phyloP scores from a whole-genome alignment of 1,284 basidiomycete genomes.

The Phellinidium pouzarii region DNA sequence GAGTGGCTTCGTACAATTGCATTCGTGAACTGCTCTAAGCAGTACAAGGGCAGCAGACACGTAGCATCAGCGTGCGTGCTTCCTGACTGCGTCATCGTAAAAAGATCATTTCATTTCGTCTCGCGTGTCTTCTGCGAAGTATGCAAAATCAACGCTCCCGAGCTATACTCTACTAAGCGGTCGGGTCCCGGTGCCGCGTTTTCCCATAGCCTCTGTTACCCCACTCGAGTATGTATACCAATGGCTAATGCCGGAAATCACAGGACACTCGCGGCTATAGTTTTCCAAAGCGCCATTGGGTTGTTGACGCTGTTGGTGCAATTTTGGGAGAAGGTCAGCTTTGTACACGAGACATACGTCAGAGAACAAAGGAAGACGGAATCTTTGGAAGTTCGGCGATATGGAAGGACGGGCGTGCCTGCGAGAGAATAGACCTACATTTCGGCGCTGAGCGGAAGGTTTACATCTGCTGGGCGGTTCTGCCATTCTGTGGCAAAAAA shows the following conservation, averaged over 20 bases:
- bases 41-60: not conserved
- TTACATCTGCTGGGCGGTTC: constrained; percentile 45
- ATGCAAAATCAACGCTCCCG: not conserved
- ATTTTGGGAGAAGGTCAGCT: constrained; percentile 1
- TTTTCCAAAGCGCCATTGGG: constrained; percentile 20
- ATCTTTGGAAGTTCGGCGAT: not conserved
- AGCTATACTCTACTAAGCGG: not conserved
- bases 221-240: no score
- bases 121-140: not conserved
- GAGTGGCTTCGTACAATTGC: not conserved
- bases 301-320: constrained; percentile 21
- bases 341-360: not conserved
- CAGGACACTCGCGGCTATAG: constrained; percentile 19
- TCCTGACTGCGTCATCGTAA: not conserved
- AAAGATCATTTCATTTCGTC: not conserved
- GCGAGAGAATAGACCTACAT: constrained; percentile 32
- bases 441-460: constrained; percentile 41
- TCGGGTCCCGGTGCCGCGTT: not conserved
- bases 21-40: not conserved
- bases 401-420: not conserved
- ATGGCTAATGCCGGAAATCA: no score
- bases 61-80: not conserved
- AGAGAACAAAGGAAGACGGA: constrained; percentile 6
- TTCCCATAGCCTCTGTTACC: not conserved
- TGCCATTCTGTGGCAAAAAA: constrained; percentile 44